Percentiles rank a stretch among this genome's conserved stretches.
phyloP scores from a whole-genome alignment of 2,329 filamentous ascomycete genomes.

The Ambrosiella cleistominuta region DNA sequence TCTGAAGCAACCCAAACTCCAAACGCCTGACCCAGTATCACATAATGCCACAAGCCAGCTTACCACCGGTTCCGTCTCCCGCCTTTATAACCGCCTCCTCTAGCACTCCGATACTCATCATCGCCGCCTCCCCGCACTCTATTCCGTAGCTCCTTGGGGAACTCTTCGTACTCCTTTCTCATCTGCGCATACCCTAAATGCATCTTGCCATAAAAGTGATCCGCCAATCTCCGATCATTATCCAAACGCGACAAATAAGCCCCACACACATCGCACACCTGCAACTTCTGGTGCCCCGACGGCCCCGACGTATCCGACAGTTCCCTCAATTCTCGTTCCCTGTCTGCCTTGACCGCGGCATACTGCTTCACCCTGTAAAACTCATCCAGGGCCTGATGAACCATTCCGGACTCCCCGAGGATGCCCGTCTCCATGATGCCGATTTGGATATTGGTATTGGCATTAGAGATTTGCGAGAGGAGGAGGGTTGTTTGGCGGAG shows the following conservation, averaged over 20 bases:
- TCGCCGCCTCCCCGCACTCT: conserved; percentile 37
- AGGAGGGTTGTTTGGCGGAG: conserved; percentile 86
- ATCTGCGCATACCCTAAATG: conserved; percentile 95
- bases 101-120: conserved; percentile 29
- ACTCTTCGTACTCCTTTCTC: conserved; percentile 78
- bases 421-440: conserved; percentile 75
- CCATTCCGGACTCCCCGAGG: conserved; percentile 63
- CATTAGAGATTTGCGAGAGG: conserved; percentile 57
- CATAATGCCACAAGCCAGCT: not conserved
- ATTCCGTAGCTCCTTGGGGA: conserved; percentile 72
- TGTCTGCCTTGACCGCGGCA: conserved; percentile 63
- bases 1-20: not conserved
- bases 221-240: conserved; percentile 81
- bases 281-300: conserved; percentile 88
- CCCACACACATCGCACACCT: conserved; percentile 96
- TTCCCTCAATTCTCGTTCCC: conserved; percentile 74
- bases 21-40: not conserved
- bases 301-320: conserved; percentile 85
- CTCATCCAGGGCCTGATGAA: conserved; percentile 70
- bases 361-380: conserved; percentile 71
- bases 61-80: conserved; percentile 34
- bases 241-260: conserved; percentile 84
- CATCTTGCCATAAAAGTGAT: conserved; percentile 99
- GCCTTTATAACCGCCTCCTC: conserved; percentile 35
- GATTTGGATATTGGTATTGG: conserved; percentile 59